Percentiles rank a stretch among this genome's conserved stretches.
These are phyloP conservation scores for Davidsoniella virescens DNA, from an alignment of 2,329 filamentous ascomycete species.

Conservation along the genomic window DNA sequence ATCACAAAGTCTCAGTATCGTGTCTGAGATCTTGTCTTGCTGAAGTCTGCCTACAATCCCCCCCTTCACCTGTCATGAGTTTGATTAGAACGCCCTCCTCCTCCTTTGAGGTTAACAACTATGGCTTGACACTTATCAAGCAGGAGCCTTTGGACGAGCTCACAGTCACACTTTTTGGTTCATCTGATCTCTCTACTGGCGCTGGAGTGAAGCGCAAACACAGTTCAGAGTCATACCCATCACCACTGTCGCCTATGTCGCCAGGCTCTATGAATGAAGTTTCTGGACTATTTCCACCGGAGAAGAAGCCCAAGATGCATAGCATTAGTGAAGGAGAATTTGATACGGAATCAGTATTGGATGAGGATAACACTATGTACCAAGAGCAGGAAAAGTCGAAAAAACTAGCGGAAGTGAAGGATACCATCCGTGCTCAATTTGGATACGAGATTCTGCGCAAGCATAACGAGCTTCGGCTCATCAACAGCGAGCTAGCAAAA, in stretches of 20 bases:
- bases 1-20: too few relatives aligned
- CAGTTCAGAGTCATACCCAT: constrained; percentile 7
- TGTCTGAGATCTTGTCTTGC: too few relatives aligned
- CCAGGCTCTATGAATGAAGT: constrained; percentile 4
- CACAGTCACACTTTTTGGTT: constrained; percentile 1
- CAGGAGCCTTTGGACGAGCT: constrained; percentile 10
- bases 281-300: constrained; percentile 4
- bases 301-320: constrained; percentile 7
- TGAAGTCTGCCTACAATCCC: too few relatives aligned
- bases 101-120: constrained; percentile 1
- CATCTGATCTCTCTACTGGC: not conserved
- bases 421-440: constrained; percentile 62
- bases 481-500: constrained; percentile 92
- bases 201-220: constrained; percentile 11
- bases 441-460: constrained; percentile 84
- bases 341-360: not conserved
- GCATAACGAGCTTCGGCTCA: constrained; percentile 83
- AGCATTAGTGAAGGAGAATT: constrained; percentile 1
- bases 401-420: constrained; percentile 6
- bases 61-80: too few relatives aligned
- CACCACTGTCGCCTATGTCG: constrained; percentile 9
- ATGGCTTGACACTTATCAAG: constrained; percentile 9
- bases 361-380: not conserved
- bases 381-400: not conserved
- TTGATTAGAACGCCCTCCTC: not conserved